Percentiles rank a stretch among this genome's conserved stretches.
Evolutionary conservation across 2,329 filamentous ascomycete species (phyloP).

Genomic region (Fusarium marasasianum): DNA sequence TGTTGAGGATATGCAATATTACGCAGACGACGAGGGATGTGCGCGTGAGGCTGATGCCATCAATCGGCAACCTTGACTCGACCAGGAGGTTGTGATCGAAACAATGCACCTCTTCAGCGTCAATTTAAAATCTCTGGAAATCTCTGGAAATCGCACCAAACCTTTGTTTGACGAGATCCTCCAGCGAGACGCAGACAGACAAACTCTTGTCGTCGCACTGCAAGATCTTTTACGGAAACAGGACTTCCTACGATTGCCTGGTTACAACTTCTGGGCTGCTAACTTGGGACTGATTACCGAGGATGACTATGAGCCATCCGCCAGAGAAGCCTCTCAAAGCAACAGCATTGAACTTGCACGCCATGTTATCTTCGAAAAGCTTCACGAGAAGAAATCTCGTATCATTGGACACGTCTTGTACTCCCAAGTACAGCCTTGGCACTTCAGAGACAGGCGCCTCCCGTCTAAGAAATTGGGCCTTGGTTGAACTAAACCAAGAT

Average conservation of each 20-base stretch:
- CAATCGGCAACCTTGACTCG: neutral
- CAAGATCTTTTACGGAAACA: neutral
- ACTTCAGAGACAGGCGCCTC: too few species aligned
- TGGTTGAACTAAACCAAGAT: too few species aligned
- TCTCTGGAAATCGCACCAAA: too few species aligned
- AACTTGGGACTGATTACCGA: neutral
- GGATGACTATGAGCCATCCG: neutral
- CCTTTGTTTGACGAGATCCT: neutral
- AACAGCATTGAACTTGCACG: neutral
- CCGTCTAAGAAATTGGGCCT: too few species aligned
- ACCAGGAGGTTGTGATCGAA: neutral
- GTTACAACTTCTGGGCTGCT: neutral
- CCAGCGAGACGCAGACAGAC: accelerated
- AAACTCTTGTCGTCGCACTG: neutral
- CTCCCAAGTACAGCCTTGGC: too few species aligned
- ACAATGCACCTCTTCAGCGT: neutral
- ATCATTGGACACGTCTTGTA: too few species aligned
- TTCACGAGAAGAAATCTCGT: too few species aligned
- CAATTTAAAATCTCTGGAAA: neutral
- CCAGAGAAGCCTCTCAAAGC: neutral
- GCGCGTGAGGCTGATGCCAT: neutral
- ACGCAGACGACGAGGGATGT: neutral
- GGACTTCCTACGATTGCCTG: neutral
- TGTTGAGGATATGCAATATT: neutral
- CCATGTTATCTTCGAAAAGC: neutral